Percentiles rank a stretch among this genome's conserved stretches.
Evolutionary conservation across 768 basidiomycete species (phyloP).

Genomic region (Russula brevipes): DNA sequence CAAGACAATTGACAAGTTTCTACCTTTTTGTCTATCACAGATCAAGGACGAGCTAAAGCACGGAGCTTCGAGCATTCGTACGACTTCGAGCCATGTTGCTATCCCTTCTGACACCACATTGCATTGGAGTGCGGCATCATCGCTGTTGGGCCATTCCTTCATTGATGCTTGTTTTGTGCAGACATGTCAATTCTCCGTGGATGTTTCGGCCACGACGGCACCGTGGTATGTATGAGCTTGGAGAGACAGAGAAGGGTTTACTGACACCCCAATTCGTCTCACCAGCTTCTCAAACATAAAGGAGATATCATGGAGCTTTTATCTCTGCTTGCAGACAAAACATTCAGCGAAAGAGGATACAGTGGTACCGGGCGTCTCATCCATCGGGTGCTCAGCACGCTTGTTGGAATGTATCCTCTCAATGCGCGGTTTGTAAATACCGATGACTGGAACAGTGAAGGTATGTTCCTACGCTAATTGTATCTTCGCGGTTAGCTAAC

Average conservation of each 20-base stretch:
- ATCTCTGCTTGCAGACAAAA: conserved; percentile 63
- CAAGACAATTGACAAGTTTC: conserved; percentile 72
- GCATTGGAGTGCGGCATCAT: conserved; percentile 74
- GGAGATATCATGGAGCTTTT: conserved; percentile 59
- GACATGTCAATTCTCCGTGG: conserved; percentile 81
- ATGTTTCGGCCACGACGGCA: conserved; percentile 70
- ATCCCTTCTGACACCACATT: conserved; percentile 83
- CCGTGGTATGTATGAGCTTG: conserved; percentile 42
- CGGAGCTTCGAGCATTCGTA: conserved; percentile 82
- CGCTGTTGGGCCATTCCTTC: conserved; percentile 26
- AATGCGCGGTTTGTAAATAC: conserved; percentile 79
- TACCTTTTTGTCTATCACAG: conserved; percentile 68
- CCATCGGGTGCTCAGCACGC: conserved; percentile 65
- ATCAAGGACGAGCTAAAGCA: conserved; percentile 83
- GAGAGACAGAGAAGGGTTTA: not conserved
- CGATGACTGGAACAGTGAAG: conserved; percentile 70
- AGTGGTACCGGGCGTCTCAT: conserved; percentile 73
- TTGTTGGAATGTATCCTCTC: conserved; percentile 69
- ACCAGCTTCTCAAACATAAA: conserved; percentile 65
- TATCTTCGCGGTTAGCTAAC: not conserved
- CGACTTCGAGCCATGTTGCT: conserved; percentile 67
- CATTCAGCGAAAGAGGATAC: conserved; percentile 86
- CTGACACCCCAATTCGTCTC: conserved; percentile 5
- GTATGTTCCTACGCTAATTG: conserved; percentile 40
- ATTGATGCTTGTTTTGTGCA: conserved; percentile 29